Evolutionary conservation across 1,284 basidiomycete species (phyloP).

Genomic region (Neolentinus lepideus): DNA sequence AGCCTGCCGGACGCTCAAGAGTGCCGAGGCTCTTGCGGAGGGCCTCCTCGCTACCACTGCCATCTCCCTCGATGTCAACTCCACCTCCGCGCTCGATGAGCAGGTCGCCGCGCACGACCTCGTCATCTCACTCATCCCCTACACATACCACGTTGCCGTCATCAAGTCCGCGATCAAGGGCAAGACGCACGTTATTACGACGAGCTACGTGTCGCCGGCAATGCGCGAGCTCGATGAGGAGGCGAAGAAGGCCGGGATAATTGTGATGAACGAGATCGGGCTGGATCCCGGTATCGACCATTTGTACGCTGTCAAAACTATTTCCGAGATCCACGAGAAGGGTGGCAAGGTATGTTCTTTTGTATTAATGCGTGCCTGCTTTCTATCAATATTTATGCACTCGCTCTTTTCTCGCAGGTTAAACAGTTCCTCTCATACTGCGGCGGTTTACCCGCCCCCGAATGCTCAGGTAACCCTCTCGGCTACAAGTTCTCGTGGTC

Average conservation of each 20-base stretch:
- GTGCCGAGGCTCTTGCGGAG: slow-evolving; percentile 64
- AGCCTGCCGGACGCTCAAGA: slow-evolving; percentile 83
- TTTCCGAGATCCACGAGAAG: slow-evolving; percentile 88
- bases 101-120: slow-evolving; percentile 86
- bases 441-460: slow-evolving; percentile 91
- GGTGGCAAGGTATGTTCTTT: slow-evolving; percentile 74
- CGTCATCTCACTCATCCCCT: slow-evolving; percentile 96
- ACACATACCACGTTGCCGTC: slow-evolving; percentile 87
- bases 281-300: slow-evolving; percentile 95
- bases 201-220: slow-evolving; percentile 87
- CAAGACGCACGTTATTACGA: slow-evolving; percentile 95
- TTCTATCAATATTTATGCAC: background rate
- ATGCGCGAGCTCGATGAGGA: slow-evolving; percentile 86
- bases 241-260: slow-evolving; percentile 85
- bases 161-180: slow-evolving; percentile 95
- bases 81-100: slow-evolving; percentile 67
- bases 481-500: slow-evolving; percentile 99
- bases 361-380: background rate
- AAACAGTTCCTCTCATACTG: slow-evolving; percentile 96
- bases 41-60: slow-evolving; percentile 67
- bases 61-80: slow-evolving; percentile 80
- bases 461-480: slow-evolving; percentile 89
- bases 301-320: slow-evolving; percentile 95
- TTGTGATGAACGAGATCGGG: slow-evolving; percentile 98
- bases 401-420: slow-evolving; percentile 41